Percentiles rank a stretch among this genome's conserved stretches.
These are phyloP conservation scores for Thuidium tamariscinum DNA, from an alignment of 225 moss, liverwort and hornwort species.

Conservation along the genomic window DNA sequence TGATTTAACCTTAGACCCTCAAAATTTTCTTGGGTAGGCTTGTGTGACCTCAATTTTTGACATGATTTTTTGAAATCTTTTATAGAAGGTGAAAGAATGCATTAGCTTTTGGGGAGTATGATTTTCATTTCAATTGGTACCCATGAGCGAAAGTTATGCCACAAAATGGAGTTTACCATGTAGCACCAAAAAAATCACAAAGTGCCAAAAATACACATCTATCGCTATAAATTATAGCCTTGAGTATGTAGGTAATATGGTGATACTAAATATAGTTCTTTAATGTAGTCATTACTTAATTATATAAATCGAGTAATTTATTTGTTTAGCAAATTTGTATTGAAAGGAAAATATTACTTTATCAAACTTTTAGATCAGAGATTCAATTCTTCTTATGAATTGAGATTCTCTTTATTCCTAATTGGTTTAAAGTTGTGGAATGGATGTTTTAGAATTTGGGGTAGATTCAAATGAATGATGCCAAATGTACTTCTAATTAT, in stretches of 20 bases:
- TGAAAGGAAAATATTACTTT: background rate
- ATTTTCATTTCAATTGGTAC: background rate
- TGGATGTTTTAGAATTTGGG: background rate
- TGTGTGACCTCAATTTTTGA: background rate
- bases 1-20: background rate
- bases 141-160: rapidly evolving
- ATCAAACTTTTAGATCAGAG: rapidly evolving
- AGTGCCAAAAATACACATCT: background rate
- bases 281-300: background rate
- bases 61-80: background rate
- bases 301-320: background rate
- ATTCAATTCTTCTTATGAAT: background rate
- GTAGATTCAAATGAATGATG: background rate
- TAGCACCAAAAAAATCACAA: too few species aligned
- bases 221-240: background rate
- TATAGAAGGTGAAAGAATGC: rapidly evolving
- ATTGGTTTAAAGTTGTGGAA: rapidly evolving
- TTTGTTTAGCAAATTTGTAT: background rate
- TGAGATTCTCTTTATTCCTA: background rate
- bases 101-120: background rate
- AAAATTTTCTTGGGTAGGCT: background rate
- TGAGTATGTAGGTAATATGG: background rate
- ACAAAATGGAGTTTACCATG: too few species aligned
- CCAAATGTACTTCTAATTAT: background rate
- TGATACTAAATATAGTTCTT: background rate